Evolutionary conservation across 2,329 filamentous ascomycete genomes (phyloP).

Genomic region (Aspergillus calidoustus): DNA sequence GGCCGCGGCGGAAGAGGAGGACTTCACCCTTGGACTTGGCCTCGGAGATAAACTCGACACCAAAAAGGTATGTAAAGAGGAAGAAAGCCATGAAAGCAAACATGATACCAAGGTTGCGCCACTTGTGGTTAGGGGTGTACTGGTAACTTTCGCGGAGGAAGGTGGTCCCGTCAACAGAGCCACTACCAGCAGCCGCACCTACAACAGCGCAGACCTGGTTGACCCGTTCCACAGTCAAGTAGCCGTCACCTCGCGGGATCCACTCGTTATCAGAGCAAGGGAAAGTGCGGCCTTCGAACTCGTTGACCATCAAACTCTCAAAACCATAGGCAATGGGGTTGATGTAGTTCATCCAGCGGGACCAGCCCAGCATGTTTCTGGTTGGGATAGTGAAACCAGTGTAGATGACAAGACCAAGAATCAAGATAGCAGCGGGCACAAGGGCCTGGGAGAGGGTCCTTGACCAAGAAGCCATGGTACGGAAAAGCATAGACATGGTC

Average conservation of each 20-base stretch:
- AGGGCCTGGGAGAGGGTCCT: conserved; percentile 66
- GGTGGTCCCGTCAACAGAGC: conserved; percentile 60
- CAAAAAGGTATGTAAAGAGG: conserved; percentile 64
- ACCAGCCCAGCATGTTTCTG: conserved; percentile 75
- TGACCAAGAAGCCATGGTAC: conserved; percentile 76
- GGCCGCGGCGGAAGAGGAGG: conserved; percentile 73
- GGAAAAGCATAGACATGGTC: conserved; percentile 85
- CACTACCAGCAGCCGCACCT: conserved; percentile 61
- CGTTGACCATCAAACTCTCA: conserved; percentile 80
- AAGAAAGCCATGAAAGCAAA: conserved; percentile 68
- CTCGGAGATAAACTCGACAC: conserved; percentile 65
- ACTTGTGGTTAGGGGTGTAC: conserved; percentile 65
- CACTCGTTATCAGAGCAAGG: conserved; percentile 43
- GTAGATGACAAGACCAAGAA: conserved; percentile 52
- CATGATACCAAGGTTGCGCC: conserved; percentile 73
- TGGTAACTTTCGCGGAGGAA: conserved; percentile 61
- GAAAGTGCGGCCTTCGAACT: conserved; percentile 72
- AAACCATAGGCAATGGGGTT: conserved; percentile 82
- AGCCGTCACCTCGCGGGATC: conserved; percentile 49
- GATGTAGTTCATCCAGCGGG: conserved; percentile 80
- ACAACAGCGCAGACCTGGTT: conserved; percentile 62
- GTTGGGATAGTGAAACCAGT: conserved; percentile 53
- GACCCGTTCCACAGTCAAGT: conserved; percentile 34
- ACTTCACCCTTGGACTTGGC: conserved; percentile 79
- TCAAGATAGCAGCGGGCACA: conserved; percentile 59